Percentiles rank a stretch among this genome's conserved stretches.
Conservation (phyloP, 2,329 filamentous ascomycete species). For the Trichoderma pleuroti region DNA sequence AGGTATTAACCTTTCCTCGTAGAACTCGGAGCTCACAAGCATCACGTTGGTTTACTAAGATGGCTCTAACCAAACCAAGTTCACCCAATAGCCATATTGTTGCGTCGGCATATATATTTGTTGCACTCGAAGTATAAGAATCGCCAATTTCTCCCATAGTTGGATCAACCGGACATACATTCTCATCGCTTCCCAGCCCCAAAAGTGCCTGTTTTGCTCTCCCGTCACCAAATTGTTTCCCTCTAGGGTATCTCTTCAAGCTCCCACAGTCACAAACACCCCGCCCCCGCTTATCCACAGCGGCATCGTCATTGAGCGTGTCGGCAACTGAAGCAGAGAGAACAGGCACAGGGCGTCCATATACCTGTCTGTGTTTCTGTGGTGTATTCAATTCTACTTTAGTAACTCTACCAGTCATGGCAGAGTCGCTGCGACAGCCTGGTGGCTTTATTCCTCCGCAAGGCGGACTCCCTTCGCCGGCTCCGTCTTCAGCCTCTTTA, state of each 20-base stretch:
- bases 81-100: not conserved
- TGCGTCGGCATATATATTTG: not conserved
- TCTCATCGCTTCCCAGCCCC: not conserved
- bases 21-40: not conserved
- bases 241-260: not conserved
- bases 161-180: not conserved
- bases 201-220: not conserved
- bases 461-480: conserved; percentile 50
- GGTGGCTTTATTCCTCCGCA: conserved; percentile 52
- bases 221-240: not conserved
- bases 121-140: not conserved
- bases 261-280: not conserved
- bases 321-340: not conserved
- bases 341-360: not conserved
- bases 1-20: not conserved
- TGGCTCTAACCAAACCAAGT: not conserved
- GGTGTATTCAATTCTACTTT: not conserved
- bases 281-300: conserved; percentile 2
- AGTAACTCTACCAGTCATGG: not conserved
- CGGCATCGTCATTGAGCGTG: not conserved
- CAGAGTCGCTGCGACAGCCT: conserved; percentile 25
- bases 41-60: not conserved
- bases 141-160: not conserved
- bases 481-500: conserved; percentile 48
- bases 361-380: not conserved